These are phyloP conservation scores for Colletotrichum kahawae DNA, from an alignment of 2,329 filamentous ascomycete species.

Conservation along the genomic window DNA sequence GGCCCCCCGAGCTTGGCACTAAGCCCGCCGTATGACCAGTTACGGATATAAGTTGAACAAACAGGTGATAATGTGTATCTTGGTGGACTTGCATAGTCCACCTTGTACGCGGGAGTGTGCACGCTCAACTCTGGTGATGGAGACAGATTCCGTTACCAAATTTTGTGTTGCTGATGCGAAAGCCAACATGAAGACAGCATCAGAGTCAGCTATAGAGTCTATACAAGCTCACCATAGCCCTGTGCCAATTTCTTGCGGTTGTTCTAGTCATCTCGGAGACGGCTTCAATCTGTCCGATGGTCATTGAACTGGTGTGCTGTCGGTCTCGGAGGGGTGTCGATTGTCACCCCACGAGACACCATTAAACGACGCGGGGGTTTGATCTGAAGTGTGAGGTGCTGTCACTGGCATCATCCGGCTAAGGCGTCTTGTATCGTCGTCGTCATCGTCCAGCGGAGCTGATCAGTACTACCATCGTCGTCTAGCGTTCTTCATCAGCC, in stretches of 20 bases:
- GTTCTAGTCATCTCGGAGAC: neutral
- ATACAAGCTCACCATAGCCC: neutral
- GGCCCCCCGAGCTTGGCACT: too few relatives aligned
- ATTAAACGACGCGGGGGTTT: too few relatives aligned
- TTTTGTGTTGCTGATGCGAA: neutral
- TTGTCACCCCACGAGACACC: too few relatives aligned
- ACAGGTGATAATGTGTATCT: neutral
- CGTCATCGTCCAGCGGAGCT: too few relatives aligned
- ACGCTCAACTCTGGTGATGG: neutral
- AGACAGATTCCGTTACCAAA: neutral
- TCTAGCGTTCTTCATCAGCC: too few relatives aligned
- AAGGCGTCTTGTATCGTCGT: too few relatives aligned
- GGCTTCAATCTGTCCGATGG: neutral
- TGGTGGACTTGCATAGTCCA: neutral
- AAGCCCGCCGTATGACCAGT: neutral
- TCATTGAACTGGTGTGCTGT: neutral
- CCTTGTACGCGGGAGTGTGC: neutral
- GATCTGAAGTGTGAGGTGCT: too few relatives aligned
- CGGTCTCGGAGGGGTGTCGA: too few relatives aligned
- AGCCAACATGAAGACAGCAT: neutral
- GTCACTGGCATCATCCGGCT: too few relatives aligned
- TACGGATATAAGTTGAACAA: accelerated
- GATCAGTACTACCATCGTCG: too few relatives aligned
- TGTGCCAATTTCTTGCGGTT: neutral
- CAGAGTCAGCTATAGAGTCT: neutral